These are phyloP conservation scores for Didymellaceae sp. DNA, from an alignment of 2,329 filamentous ascomycete species.

Conservation along the genomic window DNA sequence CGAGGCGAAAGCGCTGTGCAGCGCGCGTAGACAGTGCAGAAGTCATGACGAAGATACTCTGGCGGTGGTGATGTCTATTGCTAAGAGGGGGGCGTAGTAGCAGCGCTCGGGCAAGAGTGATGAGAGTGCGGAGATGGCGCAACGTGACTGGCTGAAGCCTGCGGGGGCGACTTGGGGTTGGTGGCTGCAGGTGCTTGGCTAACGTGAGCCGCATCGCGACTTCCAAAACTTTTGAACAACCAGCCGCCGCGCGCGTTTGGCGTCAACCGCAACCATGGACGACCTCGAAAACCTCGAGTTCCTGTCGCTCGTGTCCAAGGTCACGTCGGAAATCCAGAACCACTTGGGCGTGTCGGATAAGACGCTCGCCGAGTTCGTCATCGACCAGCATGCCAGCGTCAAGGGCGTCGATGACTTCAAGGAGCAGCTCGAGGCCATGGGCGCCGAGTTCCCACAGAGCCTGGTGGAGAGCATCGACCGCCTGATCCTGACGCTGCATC, in stretches of 20 bases:
- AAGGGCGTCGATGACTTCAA: slow-evolving; percentile 75
- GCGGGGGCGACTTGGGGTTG: slow-evolving; percentile 9
- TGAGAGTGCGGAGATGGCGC: slow-evolving; percentile 11
- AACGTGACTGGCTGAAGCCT: slow-evolving; percentile 26
- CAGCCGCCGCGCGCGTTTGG: slow-evolving; percentile 4
- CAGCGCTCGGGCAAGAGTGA: slow-evolving; percentile 6
- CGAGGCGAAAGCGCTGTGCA: slow-evolving; percentile 11
- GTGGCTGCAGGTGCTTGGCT: slow-evolving; percentile 14
- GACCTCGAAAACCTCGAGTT: slow-evolving; percentile 91
- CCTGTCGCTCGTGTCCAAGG: slow-evolving; percentile 91
- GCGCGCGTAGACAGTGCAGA: slow-evolving; percentile 12
- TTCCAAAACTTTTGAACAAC: slow-evolving; percentile 6
- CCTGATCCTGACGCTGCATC: slow-evolving; percentile 86
- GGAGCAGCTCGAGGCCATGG: slow-evolving; percentile 74
- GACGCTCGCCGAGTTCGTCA: slow-evolving; percentile 94
- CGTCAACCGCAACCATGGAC: slow-evolving; percentile 67
- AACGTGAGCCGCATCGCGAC: slow-evolving; percentile 6
- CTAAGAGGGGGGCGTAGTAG: neutral
- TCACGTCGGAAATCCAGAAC: slow-evolving; percentile 93
- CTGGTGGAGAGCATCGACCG: slow-evolving; percentile 91
- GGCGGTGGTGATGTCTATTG: neutral
- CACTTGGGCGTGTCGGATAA: slow-evolving; percentile 92
- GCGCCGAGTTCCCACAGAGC: slow-evolving; percentile 83
- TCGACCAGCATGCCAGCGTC: slow-evolving; percentile 84
- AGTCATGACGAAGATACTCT: slow-evolving; percentile 18